Base-by-base conservation (phyloP, 2,329 filamentous ascomycete genomes). In the Blastomyces parvus region DNA sequence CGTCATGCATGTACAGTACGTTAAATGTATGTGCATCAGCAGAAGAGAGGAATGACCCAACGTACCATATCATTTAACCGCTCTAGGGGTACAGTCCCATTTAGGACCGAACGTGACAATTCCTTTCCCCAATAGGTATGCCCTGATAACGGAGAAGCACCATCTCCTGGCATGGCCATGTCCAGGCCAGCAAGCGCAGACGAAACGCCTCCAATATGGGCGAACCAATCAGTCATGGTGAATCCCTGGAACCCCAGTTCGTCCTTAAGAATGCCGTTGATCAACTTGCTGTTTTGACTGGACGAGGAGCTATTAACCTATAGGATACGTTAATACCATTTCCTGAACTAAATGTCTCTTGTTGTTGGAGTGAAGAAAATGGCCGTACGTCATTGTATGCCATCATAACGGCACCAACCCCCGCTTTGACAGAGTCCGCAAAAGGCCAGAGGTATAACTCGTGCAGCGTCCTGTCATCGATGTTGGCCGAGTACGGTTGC, bases 221-320 rank as follows among this genome's bases (percentile, higher is more conserved):
- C 84, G 33, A 83, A 74, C 86, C 88, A 90, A 72, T 91, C 88
- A 0, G 84, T 86, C 78, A 89, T 85, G 30, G 89, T 83, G 67
- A 77, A 86, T 70, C 88, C 88, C 67, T 89, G 86, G 67, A 90
- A 90, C 0, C 86, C 86, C 59, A 90, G 79, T 74, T 91, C 88
- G 56, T 88, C 86, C 69, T 91, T 91, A 9, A 90, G 77, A 3
- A 91, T 78, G 0, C 84, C 85, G 66, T 90, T 90, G 61, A 88
- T 79, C 17, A 86, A 75, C 70, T 86, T 86, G 65, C 84, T 85
- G 70, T 90, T 90, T 64, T 87, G 85, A 63, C 84, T 88, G 5
- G 81, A 80, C 19, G 87, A 84, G 0, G 84, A 86, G 60, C 85
- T 84, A 69, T 89, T 89, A 63, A 88, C 79, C 79, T 85, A 66